These are phyloP conservation scores for Phaffia tasmanica DNA, from an alignment of 768 basidiomycete species.

Conservation along the genomic window DNA sequence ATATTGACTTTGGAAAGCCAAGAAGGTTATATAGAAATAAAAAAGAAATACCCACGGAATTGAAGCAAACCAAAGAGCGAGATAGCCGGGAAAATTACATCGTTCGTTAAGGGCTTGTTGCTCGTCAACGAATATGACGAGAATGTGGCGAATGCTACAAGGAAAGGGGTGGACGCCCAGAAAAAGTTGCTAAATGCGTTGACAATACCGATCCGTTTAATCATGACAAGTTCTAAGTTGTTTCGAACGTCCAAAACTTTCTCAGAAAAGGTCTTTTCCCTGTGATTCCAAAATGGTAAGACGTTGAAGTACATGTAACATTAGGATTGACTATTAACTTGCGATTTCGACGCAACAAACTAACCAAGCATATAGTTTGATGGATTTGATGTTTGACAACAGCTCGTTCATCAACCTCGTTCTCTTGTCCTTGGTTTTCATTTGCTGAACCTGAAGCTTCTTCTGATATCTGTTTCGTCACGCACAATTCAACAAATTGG, in stretches of 20 bases:
- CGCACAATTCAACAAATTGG: too few species aligned
- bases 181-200: constrained; percentile 38
- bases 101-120: constrained; percentile 61
- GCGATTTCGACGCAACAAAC: too few species aligned
- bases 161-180: constrained; percentile 35
- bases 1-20: too few species aligned
- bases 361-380: constrained; percentile 61
- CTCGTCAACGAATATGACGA: constrained; percentile 38
- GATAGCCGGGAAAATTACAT: constrained; percentile 92
- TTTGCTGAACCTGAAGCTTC: constrained; percentile 69
- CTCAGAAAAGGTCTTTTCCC: constrained; percentile 70
- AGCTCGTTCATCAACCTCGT: constrained; percentile 51
- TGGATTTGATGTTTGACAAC: constrained; percentile 77
- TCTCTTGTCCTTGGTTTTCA: constrained; percentile 81
- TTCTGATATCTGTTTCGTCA: constrained; percentile 26
- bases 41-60: constrained; percentile 46
- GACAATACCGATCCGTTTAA: constrained; percentile 67
- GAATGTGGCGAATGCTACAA: constrained; percentile 39
- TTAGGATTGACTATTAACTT: too few species aligned
- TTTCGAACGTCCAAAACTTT: constrained; percentile 56
- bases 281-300: too few species aligned
- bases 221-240: constrained; percentile 65
- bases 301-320: too few species aligned
- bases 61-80: constrained; percentile 76
- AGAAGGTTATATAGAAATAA: constrained; percentile 18